Conservation (phyloP, 495 filamentous ascomycete species). For the Hypoxylon fragiforme region DNA sequence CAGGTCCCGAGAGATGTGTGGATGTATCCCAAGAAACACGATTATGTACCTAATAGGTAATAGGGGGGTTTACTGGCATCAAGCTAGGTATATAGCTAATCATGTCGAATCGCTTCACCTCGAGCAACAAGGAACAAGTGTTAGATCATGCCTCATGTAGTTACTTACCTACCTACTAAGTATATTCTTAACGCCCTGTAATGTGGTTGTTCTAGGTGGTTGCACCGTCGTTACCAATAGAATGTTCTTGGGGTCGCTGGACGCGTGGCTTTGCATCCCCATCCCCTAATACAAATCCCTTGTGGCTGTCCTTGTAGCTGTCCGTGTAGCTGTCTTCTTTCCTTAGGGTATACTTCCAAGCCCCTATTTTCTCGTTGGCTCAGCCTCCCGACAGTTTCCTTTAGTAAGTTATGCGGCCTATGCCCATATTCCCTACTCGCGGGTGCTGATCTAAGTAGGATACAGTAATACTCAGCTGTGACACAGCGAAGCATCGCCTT, state of each 20-base stretch:
- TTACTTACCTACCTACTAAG: slow-evolving; percentile 21
- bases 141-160: slow-evolving; percentile 9
- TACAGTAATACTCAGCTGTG: slow-evolving; percentile 35
- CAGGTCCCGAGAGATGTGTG: too few relatives aligned
- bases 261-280: slow-evolving; percentile 17
- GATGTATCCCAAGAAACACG: too few relatives aligned
- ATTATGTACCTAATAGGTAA: too few relatives aligned
- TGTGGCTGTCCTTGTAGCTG: too few relatives aligned
- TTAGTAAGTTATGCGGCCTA: slow-evolving; percentile 16
- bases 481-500: slow-evolving; percentile 20
- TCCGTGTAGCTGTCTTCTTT: too few relatives aligned
- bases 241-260: slow-evolving; percentile 10
- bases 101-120: too few relatives aligned
- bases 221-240: slow-evolving; percentile 13
- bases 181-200: too few relatives aligned
- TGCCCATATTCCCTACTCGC: slow-evolving; percentile 6
- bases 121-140: slow-evolving; percentile 2
- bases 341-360: slow-evolving; percentile 11
- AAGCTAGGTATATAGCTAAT: too few relatives aligned
- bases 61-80: too few relatives aligned
- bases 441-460: slow-evolving; percentile 19
- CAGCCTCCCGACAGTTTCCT: slow-evolving; percentile 9
- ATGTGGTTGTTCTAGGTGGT: too few relatives aligned
- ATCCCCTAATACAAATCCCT: slow-evolving; percentile 17
- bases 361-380: slow-evolving; percentile 13